Base-by-base conservation (phyloP, 2,329 filamentous ascomycete species). In the Aspergillus terreus region DNA sequence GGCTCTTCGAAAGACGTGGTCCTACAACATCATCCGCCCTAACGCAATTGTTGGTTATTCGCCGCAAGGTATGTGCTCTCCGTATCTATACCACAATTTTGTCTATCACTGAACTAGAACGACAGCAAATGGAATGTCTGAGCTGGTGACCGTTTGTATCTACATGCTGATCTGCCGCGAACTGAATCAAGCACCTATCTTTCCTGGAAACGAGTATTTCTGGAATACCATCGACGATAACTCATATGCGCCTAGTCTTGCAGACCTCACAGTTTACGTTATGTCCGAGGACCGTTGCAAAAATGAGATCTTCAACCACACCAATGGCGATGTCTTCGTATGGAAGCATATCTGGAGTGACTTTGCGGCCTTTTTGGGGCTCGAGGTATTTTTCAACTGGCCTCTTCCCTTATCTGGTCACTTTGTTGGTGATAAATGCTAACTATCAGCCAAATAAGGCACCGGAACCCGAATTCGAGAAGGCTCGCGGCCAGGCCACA, bases 111-210 rank as follows among this genome's bases (percentile, higher is more conserved):
- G n/a, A n/a, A n/a, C n/a, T n/a, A n/a, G n/a, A n/a, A n/a, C n/a
- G n/a, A n/a, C n/a, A 58, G 58, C 57, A 30, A 64, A 66, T 25
- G 64, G 63, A 19, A 68, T 66, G 64, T 66, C 63, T 1, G 56
- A 63, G 19, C 59, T 57, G 2, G 15, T 68, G 3, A 68, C 65
- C 2, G 40, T 67, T 0, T 62, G 58, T 0, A 51, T 67, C 14
- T 66, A 66, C 47, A 53, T 65, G 36, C 45, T 66, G 4, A 62
- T 58, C 48, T 66, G 65, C 17, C 56, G 56, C 7, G 63, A 67
- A 46, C 42, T 58, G 4, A 51, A 55, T 2, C 40, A 63, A 19
- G 46, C 49, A 61, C 0, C 43, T 41, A 1, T n/a, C n/a, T 64
- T 68, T 35, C 64, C 64, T 0, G 63, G 61, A 5, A 67, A 66